Evolutionary conservation across 345 rosid species (phyloP).

Genomic region (Ceriops decandra): DNA sequence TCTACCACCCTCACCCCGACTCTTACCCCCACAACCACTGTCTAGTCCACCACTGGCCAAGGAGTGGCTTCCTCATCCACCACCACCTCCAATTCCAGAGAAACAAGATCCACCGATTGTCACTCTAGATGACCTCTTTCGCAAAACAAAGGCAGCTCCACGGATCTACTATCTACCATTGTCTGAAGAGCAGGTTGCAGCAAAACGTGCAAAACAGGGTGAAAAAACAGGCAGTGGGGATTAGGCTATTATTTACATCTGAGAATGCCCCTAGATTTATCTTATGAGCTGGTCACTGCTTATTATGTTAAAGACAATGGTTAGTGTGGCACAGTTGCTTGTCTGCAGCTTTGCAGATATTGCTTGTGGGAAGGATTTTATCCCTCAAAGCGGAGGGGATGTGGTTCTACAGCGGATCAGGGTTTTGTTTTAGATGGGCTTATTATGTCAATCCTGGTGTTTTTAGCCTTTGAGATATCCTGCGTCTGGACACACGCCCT

Average conservation of each 20-base stretch:
- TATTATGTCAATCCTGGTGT: constrained; percentile 18
- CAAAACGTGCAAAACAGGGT: constrained; percentile 52
- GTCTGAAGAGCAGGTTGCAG: constrained; percentile 83
- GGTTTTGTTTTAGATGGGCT: constrained; percentile 16
- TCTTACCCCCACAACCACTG: constrained; percentile 60
- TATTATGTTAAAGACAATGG: constrained; percentile 24
- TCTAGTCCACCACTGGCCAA: constrained; percentile 40
- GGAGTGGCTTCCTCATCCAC: constrained; percentile 58
- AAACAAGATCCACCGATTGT: constrained; percentile 81
- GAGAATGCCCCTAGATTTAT: constrained; percentile 23
- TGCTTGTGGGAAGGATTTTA: constrained; percentile 25
- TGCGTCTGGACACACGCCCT: no score
- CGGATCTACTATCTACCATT: constrained; percentile 90
- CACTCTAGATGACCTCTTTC: constrained; percentile 88
- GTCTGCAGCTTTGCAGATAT: constrained; percentile 49
- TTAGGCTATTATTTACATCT: constrained; percentile 21
- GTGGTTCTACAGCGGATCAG: constrained; percentile 22
- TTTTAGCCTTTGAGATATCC: constrained; percentile 24
- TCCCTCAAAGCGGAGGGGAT: constrained; percentile 21
- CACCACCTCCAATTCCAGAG: constrained; percentile 60
- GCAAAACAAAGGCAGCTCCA: constrained; percentile 92
- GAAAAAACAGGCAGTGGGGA: constrained; percentile 42
- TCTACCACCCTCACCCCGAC: constrained; percentile 51
- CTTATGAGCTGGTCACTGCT: constrained; percentile 5
- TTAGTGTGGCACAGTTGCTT: constrained; percentile 34